Evolutionary conservation across 768 basidiomycete species (phyloP).

Genomic region (Trametes maxima): DNA sequence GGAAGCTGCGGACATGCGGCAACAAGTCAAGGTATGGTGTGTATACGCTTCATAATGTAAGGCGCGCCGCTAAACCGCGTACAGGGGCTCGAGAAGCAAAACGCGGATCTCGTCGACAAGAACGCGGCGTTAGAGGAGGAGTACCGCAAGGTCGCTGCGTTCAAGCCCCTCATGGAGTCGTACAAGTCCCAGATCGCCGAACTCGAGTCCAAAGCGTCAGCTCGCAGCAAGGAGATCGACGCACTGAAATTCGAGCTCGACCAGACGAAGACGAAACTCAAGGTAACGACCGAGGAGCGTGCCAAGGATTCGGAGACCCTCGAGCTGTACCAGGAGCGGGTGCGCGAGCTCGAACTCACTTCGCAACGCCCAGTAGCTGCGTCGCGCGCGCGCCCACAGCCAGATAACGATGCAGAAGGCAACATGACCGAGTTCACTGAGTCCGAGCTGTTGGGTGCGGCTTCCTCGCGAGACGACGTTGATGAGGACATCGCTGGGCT

Average conservation of each 20-base stretch:
- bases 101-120: slow-evolving; percentile 87
- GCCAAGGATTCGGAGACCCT: slow-evolving; percentile 81
- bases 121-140: slow-evolving; percentile 93
- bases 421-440: slow-evolving; percentile 41
- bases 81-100: slow-evolving; percentile 90
- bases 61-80: neutral
- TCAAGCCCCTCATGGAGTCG: slow-evolving; percentile 88
- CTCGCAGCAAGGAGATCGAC: slow-evolving; percentile 71
- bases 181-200: slow-evolving; percentile 87
- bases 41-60: slow-evolving; percentile 9
- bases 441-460: slow-evolving; percentile 45
- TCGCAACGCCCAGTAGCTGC: slow-evolving; percentile 51
- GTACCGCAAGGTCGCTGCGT: slow-evolving; percentile 80
- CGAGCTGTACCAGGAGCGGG: slow-evolving; percentile 87
- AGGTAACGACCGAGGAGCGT: slow-evolving; percentile 68
- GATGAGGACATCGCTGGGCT: slow-evolving; percentile 61
- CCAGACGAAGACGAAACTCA: slow-evolving; percentile 68
- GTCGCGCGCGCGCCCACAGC: slow-evolving; percentile 24
- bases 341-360: slow-evolving; percentile 81
- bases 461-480: slow-evolving; percentile 44
- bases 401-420: slow-evolving; percentile 13
- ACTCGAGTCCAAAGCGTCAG: slow-evolving; percentile 71
- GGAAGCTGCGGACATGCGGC: slow-evolving; percentile 87
- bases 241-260: slow-evolving; percentile 76
- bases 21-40: slow-evolving; percentile 71